These are phyloP conservation scores for Lachnellula cervina DNA, from an alignment of 2,329 filamentous ascomycete species.

Conservation along the genomic window DNA sequence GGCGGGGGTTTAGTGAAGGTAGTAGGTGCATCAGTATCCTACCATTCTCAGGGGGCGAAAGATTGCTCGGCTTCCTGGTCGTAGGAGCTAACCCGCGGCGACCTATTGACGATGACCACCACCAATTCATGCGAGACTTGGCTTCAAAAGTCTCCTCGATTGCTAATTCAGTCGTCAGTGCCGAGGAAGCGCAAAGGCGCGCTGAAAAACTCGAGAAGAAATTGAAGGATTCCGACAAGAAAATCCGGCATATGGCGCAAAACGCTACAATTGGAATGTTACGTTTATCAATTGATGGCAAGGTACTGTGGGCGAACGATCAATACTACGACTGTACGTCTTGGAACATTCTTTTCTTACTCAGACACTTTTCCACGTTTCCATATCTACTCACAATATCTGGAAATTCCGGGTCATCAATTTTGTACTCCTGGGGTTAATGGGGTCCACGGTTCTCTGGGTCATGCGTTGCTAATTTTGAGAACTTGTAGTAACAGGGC, in stretches of 20 bases:
- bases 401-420: too few species aligned
- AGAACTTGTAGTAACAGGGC: constrained; percentile 2
- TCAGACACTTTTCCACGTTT: too few species aligned
- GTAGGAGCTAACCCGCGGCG: constrained; percentile 25
- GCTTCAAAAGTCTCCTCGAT: constrained; percentile 22
- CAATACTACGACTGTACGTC: neutral
- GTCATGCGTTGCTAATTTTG: too few species aligned
- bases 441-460: too few species aligned
- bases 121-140: constrained; percentile 24
- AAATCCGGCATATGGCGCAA: constrained; percentile 28
- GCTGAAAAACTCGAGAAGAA: constrained; percentile 17
- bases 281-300: constrained; percentile 14
- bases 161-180: constrained; percentile 18
- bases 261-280: constrained; percentile 28
- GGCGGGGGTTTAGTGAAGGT: constrained; percentile 22
- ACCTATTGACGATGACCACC: constrained; percentile 22
- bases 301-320: neutral
- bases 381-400: too few species aligned
- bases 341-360: too few species aligned
- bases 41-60: constrained; percentile 16
- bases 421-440: too few species aligned
- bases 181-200: constrained; percentile 20
- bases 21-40: constrained; percentile 22
- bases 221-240: constrained; percentile 16
- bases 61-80: constrained; percentile 23